Conservation (phyloP, 306 rosid species). For the Acacia acuminata region DNA sequence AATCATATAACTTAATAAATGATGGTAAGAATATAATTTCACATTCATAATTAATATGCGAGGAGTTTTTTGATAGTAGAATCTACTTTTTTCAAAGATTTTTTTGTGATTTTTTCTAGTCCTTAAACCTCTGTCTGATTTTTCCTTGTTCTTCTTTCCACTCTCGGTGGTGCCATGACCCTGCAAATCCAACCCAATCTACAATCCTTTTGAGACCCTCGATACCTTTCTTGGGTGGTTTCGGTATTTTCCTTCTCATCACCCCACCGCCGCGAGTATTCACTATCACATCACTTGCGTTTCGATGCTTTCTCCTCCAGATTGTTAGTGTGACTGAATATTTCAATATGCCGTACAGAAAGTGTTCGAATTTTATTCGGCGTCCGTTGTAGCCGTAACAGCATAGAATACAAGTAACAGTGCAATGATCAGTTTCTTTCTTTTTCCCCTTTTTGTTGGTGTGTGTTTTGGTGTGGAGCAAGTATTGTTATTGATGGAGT, state of each 20-base stretch:
- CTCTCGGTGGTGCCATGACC: background rate
- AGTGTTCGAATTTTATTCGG: background rate
- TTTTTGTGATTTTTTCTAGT: too few species aligned
- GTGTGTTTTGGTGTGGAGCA: too few species aligned
- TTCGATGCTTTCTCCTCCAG: background rate
- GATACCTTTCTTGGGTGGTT: background rate
- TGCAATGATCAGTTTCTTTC: background rate
- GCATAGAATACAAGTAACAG: constrained; percentile 21
- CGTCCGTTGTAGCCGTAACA: constrained; percentile 5
- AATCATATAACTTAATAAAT: too few species aligned
- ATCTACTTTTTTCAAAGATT: too few species aligned
- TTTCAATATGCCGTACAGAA: background rate
- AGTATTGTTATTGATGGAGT: background rate
- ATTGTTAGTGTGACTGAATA: background rate
- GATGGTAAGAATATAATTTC: too few species aligned
- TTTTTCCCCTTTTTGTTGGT: background rate
- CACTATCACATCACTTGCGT: background rate
- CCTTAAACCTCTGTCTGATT: too few species aligned
- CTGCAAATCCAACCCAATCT: constrained; percentile 28
- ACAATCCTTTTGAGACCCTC: background rate
- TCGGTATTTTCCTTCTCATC: background rate
- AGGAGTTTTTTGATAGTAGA: too few species aligned
- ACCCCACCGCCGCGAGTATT: background rate
- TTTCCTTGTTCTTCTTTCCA: background rate
- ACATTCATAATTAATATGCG: too few species aligned